A percentile compares a stretch with the other conserved stretches of the same genome.
Conservation (phyloP, 768 basidiomycete genomes). For the Fomitopsis serialis region DNA sequence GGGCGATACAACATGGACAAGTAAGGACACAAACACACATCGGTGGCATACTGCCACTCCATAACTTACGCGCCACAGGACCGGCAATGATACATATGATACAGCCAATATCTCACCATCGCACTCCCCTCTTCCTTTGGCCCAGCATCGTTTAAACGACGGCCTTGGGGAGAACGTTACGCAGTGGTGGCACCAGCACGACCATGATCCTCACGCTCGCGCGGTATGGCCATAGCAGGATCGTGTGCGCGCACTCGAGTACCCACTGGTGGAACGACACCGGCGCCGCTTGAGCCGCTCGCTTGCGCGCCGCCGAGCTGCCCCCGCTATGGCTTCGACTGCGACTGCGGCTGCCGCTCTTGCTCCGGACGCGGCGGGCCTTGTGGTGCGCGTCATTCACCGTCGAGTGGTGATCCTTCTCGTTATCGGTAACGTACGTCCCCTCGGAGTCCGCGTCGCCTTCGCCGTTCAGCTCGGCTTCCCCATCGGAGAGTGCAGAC, state of each 20-base stretch:
- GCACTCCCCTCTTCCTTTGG: too few relatives aligned
- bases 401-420: background rate
- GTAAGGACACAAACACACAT: too few relatives aligned
- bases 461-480: background rate
- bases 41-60: too few relatives aligned
- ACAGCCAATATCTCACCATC: background rate
- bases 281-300: background rate
- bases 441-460: conserved; percentile 20
- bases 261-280: conserved; percentile 7
- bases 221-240: conserved; percentile 20
- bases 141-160: background rate
- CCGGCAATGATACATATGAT: background rate
- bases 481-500: conserved; percentile 11
- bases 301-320: background rate
- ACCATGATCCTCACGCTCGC: conserved; percentile 12
- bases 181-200: conserved; percentile 12
- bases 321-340: conserved; percentile 10
- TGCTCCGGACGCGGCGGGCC: background rate
- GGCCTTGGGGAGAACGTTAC: background rate
- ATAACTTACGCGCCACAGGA: too few relatives aligned
- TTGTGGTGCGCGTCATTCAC: background rate
- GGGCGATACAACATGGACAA: too few relatives aligned
- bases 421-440: conserved; percentile 23
- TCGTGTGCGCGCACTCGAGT: conserved; percentile 11
- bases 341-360: conserved; percentile 11